Conservation (phyloP, 306 rosid genomes). For the Quercus rubra region DNA sequence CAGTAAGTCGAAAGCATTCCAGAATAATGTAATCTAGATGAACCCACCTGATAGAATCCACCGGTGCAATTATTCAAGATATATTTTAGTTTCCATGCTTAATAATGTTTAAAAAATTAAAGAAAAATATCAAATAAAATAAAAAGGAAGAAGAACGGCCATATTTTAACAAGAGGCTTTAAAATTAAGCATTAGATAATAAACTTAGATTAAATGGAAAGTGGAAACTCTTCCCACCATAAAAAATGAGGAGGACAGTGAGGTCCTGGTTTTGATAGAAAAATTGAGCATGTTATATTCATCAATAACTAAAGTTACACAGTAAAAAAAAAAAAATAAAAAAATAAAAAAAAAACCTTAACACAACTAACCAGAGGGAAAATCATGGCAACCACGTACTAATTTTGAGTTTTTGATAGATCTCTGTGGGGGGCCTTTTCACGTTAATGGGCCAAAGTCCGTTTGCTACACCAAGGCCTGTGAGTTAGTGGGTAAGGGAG, state of each 20-base stretch:
- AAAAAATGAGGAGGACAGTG: not conserved
- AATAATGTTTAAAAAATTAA: not conserved
- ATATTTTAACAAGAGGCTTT: not conserved
- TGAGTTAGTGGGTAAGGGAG: no score
- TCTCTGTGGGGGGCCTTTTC: not conserved
- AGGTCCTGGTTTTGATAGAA: not conserved
- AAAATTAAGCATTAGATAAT: not conserved
- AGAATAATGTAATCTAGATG: conserved; percentile 72
- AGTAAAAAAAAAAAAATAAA: not conserved
- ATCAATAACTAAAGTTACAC: not conserved
- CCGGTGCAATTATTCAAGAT: conserved; percentile 46
- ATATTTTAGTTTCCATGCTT: conserved; percentile 30
- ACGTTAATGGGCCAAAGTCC: no score
- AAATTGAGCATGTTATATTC: not conserved
- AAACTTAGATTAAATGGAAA: not conserved
- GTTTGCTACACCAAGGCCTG: no score
- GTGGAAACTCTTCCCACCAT: not conserved
- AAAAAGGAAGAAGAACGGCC: not conserved
- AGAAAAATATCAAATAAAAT: no score
- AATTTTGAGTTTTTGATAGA: not conserved
- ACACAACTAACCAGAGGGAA: not conserved
- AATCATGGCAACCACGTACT: not conserved
- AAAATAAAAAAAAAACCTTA: not conserved
- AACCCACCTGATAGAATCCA: conserved; percentile 88
- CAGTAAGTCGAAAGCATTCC: conserved; percentile 75